These are phyloP conservation scores for Hippophae gyantsensis DNA, from an alignment of 306 rosid species.

Conservation along the genomic window DNA sequence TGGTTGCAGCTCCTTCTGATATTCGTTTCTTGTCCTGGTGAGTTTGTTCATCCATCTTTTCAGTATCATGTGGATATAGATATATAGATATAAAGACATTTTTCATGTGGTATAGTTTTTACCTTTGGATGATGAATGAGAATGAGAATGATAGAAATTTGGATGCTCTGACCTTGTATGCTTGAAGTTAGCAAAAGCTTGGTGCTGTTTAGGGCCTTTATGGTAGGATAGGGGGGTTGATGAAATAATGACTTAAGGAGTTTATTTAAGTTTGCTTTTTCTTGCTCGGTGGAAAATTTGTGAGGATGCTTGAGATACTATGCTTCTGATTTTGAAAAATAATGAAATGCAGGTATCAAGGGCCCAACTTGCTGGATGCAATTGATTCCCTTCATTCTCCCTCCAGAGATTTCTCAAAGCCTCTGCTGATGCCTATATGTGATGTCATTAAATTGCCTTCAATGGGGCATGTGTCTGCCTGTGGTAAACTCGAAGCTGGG, in stretches of 20 bases:
- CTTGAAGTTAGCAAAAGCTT: too few species aligned
- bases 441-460: constrained; percentile 61
- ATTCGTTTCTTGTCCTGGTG: constrained; percentile 59
- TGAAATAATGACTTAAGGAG: too few species aligned
- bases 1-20: constrained; percentile 77
- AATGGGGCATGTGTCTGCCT: constrained; percentile 74
- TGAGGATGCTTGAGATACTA: too few species aligned
- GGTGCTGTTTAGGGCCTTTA: too few species aligned
- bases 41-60: constrained; percentile 16
- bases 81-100: not conserved
- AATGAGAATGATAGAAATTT: too few species aligned
- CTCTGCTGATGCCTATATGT: constrained; percentile 86
- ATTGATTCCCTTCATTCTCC: constrained; percentile 87
- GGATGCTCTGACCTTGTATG: too few species aligned
- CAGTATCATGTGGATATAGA: not conserved
- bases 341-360: constrained; percentile 60
- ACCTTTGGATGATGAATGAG: not conserved
- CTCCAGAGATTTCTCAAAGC: constrained; percentile 71
- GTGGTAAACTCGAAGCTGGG: constrained; percentile 95
- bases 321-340: too few species aligned
- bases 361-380: constrained; percentile 77
- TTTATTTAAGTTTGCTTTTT: not conserved
- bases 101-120: constrained; percentile 1
- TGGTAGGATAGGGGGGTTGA: too few species aligned
- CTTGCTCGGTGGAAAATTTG: constrained; percentile 2